Base-by-base conservation (phyloP, 208 protist genomes). In the Naegleria fowleri region DNA sequence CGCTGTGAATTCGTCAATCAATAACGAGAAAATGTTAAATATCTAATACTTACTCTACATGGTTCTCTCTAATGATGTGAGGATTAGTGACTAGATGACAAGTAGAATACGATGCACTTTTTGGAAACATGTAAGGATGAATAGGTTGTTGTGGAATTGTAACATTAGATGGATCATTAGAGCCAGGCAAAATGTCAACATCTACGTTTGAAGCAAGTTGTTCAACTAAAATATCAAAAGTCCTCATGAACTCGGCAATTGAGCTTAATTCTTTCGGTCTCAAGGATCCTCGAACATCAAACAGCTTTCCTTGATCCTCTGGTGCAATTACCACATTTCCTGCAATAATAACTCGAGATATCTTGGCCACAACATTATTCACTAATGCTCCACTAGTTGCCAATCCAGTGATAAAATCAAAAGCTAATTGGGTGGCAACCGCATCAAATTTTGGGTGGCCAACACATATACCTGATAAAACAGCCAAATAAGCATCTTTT, bases 121-220 rank as follows among this genome's bases (percentile, higher is more conserved):
- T 94, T 33, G 96, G 95, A 0, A 98, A 93, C 43, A 97, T 92
- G 39, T 96, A 89, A 13, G 96, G 97, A 90, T 98, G 97, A 51
- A 98, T 83, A 11, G 97, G 96, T 92, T 98, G 97, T 94, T 98
- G 96, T 40, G 97, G 97, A 41, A 95, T 94, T 91, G 97, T 97
- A n/a, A 94, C 94, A 76, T 97, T 95, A 13, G 96, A 95, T 94
- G 97, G 95, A 93, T 98, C 97, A 75, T 94, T 93, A 33, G 96
- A 95, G 0, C 96, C 96, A 19, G 97, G 97, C 95, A 98, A 96
- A 79, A 98, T 86, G 90, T 97, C 97, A 86, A 98, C 95, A 92
- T 96, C 94, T 48, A 98, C 93, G 6, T 93, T 94, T 55, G 92
- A 87, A 29, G 93, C 93, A 59, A 98, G 79, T 36, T 93, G 92